Base-by-base conservation (phyloP, 1,284 basidiomycete genomes). In the Entoloma clypeatum region DNA sequence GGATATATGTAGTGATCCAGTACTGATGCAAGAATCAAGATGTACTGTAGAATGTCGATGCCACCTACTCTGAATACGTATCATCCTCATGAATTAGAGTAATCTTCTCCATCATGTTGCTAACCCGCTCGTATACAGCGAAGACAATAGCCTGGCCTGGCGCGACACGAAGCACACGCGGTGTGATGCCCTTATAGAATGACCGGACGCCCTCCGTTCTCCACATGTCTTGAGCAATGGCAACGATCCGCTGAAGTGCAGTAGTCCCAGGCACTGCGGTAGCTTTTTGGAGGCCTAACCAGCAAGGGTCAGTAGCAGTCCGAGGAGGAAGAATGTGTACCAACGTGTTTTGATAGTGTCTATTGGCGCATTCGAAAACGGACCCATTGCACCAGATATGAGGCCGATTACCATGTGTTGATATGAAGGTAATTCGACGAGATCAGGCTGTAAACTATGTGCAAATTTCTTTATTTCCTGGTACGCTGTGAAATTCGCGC, bases 401-500 rank as follows among this genome's bases (percentile, higher is more conserved):
- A 99, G 73, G 43, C 95, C 95, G 46, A 99, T 92, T 25, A 87
- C 48, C 79, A 95, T 92, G 52, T 95, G 93, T 61, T 97, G 93
- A 66, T 91, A 97, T 29, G 89, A 91, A 1, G 95, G 96, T 40
- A 99, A 75, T 29, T 86, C 79, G 7, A 64, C 65, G 29, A 79
- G 54, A 28, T 85, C 77, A 9, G 92, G 92, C 62, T 99, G 95
- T 53, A 77, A 68, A 43, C 67, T 67, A 47, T 87, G 77, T 21
- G 89, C 86, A 42, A 82, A 56, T 59, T 86, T 87, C 74, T 98
- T 98, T 55, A 98, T 73, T 62, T 98, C 91, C 65, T 97, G 95
- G 71, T 99, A 99, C 27, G 90, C 92, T 4, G 95, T 99, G 58
- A 99, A 99, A 67, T 99, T 99, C 43, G 92, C 95, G 54, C 92